phyloP scores from a whole-genome alignment of 2,329 filamentous ascomycete genomes.

The Aureobasidium pullulans region DNA sequence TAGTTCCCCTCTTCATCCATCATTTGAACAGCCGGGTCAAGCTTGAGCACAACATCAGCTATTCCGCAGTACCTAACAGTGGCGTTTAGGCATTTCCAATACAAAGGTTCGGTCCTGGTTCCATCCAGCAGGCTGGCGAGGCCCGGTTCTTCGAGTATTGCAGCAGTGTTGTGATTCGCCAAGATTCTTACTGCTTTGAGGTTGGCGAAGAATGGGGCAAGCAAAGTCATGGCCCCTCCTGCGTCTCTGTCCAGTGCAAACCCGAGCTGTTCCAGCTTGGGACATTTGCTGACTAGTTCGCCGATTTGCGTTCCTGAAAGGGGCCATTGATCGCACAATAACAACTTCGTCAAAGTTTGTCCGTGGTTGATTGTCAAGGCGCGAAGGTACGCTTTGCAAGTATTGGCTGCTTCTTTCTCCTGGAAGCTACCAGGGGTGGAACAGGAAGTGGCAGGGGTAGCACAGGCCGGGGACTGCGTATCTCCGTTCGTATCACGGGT shows the following conservation, averaged over 20 bases:
- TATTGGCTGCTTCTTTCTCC: conserved; percentile 30
- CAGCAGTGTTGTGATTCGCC: conserved; percentile 19
- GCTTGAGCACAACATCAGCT: conserved; percentile 31
- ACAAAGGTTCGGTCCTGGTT: conserved; percentile 28
- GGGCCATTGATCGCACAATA: conserved; percentile 50
- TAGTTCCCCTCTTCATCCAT: conserved; percentile 20
- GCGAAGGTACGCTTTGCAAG: conserved; percentile 42
- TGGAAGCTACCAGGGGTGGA: conserved; percentile 18
- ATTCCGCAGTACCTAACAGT: conserved; percentile 30
- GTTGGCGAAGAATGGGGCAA: conserved; percentile 32
- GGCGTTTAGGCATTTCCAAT: conserved; percentile 28
- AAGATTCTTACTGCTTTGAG: conserved; percentile 36
- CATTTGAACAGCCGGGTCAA: conserved; percentile 22
- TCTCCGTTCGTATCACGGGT: not conserved
- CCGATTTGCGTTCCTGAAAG: conserved; percentile 43
- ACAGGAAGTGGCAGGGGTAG: not conserved
- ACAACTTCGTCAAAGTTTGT: conserved; percentile 46
- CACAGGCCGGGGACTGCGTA: not conserved
- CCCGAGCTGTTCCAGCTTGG: conserved; percentile 52
- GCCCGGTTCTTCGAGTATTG: conserved; percentile 19
- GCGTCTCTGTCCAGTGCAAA: conserved; percentile 48
- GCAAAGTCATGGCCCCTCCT: conserved; percentile 26
- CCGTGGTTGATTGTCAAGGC: conserved; percentile 46
- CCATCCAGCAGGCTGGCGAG: conserved; percentile 19
- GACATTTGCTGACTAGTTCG: conserved; percentile 46